These are phyloP conservation scores for Esteya vermicola DNA, from an alignment of 2,329 filamentous ascomycete species.

Conservation along the genomic window DNA sequence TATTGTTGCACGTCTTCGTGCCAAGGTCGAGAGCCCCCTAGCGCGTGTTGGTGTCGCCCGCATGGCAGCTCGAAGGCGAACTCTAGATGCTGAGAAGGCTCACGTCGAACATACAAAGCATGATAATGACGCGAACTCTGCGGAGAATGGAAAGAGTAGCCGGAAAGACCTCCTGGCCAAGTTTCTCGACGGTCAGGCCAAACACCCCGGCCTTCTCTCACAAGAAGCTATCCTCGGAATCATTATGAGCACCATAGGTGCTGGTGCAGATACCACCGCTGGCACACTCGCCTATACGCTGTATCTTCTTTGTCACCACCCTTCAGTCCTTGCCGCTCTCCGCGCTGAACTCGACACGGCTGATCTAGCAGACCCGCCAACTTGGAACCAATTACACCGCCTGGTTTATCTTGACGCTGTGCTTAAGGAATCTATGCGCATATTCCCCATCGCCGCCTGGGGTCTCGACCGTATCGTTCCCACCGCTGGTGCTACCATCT, in stretches of 20 bases:
- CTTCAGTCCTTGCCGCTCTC: slow-evolving; percentile 2
- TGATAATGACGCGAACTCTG: too few relatives aligned
- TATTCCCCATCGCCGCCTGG: slow-evolving; percentile 9
- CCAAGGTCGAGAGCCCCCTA: neutral
- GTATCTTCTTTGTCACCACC: slow-evolving; percentile 8
- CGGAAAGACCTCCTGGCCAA: slow-evolving; percentile 1
- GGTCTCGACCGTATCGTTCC: slow-evolving; percentile 9
- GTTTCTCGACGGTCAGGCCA: slow-evolving; percentile 1
- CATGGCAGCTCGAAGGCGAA: neutral
- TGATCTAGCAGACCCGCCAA: neutral
- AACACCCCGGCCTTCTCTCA: neutral
- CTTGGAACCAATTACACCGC: slow-evolving; percentile 5
- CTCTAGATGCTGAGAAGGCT: too few relatives aligned
- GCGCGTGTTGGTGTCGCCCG: slow-evolving; percentile 1
- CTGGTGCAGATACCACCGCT: slow-evolving; percentile 12
- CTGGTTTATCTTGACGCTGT: slow-evolving; percentile 13
- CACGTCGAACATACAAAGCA: too few relatives aligned
- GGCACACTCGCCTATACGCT: slow-evolving; percentile 9
- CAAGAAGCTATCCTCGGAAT: slow-evolving; percentile 1
- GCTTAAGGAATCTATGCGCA: slow-evolving; percentile 12
- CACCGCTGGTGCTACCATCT: slow-evolving; percentile 6
- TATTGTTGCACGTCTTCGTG: neutral
- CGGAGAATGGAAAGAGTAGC: too few relatives aligned
- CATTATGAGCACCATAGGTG: slow-evolving; percentile 8
- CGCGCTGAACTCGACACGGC: slow-evolving; percentile 7